These are phyloP conservation scores for Rhododendron molle DNA, from an alignment of 148 eudicot genomes.

Conservation along the genomic window DNA sequence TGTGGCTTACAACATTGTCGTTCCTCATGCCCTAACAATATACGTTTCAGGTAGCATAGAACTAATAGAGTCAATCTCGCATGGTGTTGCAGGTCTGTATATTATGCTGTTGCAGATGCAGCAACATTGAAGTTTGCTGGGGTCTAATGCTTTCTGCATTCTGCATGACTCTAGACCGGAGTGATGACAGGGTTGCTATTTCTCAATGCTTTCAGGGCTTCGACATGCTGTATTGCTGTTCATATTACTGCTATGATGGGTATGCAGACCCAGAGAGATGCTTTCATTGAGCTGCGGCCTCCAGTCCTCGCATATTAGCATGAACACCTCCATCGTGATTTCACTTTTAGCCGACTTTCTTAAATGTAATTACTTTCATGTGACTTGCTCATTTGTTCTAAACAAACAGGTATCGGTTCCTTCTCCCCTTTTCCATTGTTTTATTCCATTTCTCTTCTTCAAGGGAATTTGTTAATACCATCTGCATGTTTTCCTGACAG, in stretches of 20 bases:
- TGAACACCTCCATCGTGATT: neutral
- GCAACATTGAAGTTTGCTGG: slow-evolving; percentile 94
- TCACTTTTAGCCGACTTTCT: too few relatives aligned
- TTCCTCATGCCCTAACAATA: neutral
- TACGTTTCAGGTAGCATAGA: neutral
- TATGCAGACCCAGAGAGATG: slow-evolving; percentile 98
- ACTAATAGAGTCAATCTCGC: neutral
- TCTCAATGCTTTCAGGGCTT: slow-evolving; percentile 86
- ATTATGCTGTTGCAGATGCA: slow-evolving; percentile 67
- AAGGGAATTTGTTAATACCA: neutral
- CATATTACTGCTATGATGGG: slow-evolving; percentile 92
- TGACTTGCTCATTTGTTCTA: neutral
- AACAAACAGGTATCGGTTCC: neutral
- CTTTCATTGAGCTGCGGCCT: slow-evolving; percentile 80
- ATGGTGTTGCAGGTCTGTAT: slow-evolving; percentile 60
- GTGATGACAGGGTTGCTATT: slow-evolving; percentile 88
- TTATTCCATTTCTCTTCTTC: neutral
- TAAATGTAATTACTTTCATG: neutral
- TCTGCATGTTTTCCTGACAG: slow-evolving; percentile 34
- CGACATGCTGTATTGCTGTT: slow-evolving; percentile 51
- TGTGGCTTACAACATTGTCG: neutral
- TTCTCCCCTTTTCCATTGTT: neutral
- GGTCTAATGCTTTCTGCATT: slow-evolving; percentile 99
- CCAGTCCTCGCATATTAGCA: neutral
- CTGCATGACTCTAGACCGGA: slow-evolving; percentile 94